A percentile compares a stretch with the other conserved stretches of the same genome.
phyloP scores from a whole-genome alignment of 2,329 filamentous ascomycete species.

The Nannizziopsis arthrosporioides region DNA sequence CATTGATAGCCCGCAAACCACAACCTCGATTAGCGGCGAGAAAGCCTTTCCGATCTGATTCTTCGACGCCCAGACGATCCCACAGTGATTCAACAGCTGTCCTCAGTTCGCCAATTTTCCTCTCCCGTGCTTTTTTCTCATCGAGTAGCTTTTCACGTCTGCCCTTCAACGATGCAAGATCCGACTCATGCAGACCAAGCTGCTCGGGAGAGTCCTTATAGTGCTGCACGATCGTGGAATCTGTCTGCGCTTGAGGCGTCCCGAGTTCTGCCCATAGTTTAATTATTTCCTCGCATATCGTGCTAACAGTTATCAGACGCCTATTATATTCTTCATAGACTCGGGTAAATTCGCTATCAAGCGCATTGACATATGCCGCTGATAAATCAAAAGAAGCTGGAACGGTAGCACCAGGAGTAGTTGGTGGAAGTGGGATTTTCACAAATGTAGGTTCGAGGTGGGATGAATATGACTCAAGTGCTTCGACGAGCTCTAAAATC shows the following conservation, averaged over 20 bases:
- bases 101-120: slow-evolving; percentile 63
- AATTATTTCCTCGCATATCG: slow-evolving; percentile 72
- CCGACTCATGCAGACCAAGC: slow-evolving; percentile 79
- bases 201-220: slow-evolving; percentile 88
- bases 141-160: slow-evolving; percentile 74
- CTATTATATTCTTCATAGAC: slow-evolving; percentile 95
- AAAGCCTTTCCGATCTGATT: slow-evolving; percentile 73
- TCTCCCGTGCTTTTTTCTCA: slow-evolving; percentile 79
- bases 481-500: slow-evolving; percentile 71
- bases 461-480: slow-evolving; percentile 88
- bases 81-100: slow-evolving; percentile 72
- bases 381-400: slow-evolving; percentile 87
- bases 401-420: slow-evolving; percentile 60
- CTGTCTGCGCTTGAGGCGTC: slow-evolving; percentile 85
- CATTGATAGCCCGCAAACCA: slow-evolving; percentile 82
- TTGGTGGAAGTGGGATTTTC: slow-evolving; percentile 72
- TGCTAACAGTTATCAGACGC: slow-evolving; percentile 63
- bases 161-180: slow-evolving; percentile 58
- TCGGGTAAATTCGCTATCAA: slow-evolving; percentile 83
- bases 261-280: slow-evolving; percentile 92
- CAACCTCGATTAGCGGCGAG: slow-evolving; percentile 79
- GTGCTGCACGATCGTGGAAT: slow-evolving; percentile 72
- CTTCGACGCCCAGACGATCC: slow-evolving; percentile 75
- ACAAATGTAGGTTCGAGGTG: slow-evolving; percentile 87
- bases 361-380: slow-evolving; percentile 67